phyloP scores from a whole-genome alignment of 345 rosid species.

The Zanthoxylum bungeanum region DNA sequence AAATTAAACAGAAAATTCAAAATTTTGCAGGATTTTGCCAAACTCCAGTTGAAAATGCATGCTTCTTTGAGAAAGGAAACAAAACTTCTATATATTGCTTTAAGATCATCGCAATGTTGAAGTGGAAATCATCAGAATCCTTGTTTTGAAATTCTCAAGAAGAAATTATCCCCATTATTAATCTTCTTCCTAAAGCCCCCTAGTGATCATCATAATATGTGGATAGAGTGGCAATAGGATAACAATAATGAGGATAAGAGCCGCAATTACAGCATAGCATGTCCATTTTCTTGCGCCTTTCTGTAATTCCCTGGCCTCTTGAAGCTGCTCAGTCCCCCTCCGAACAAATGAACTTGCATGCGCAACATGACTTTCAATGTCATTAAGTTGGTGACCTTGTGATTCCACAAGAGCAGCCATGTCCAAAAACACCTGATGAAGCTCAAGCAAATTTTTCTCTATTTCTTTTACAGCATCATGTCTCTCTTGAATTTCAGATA shows the following conservation, averaged over 20 bases:
- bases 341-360: constrained; percentile 83
- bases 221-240: constrained; percentile 53
- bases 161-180: neutral
- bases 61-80: neutral
- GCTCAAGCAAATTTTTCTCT: constrained; percentile 75
- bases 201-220: constrained; percentile 2
- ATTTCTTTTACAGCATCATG: constrained; percentile 83
- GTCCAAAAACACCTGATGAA: constrained; percentile 82
- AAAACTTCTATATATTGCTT: neutral
- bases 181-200: neutral
- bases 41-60: neutral
- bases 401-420: constrained; percentile 87
- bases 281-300: constrained; percentile 80
- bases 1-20: neutral
- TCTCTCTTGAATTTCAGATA: constrained; percentile 86
- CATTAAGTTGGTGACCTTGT: constrained; percentile 82
- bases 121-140: constrained; percentile 9
- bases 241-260: constrained; percentile 33
- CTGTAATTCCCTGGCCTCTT: constrained; percentile 67
- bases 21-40: neutral
- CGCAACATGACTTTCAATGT: constrained; percentile 75
- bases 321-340: constrained; percentile 62
- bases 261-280: constrained; percentile 53
- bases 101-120: neutral
- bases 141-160: neutral